phyloP scores from a whole-genome alignment of 768 basidiomycete genomes.

The Pleurotus giganteus region DNA sequence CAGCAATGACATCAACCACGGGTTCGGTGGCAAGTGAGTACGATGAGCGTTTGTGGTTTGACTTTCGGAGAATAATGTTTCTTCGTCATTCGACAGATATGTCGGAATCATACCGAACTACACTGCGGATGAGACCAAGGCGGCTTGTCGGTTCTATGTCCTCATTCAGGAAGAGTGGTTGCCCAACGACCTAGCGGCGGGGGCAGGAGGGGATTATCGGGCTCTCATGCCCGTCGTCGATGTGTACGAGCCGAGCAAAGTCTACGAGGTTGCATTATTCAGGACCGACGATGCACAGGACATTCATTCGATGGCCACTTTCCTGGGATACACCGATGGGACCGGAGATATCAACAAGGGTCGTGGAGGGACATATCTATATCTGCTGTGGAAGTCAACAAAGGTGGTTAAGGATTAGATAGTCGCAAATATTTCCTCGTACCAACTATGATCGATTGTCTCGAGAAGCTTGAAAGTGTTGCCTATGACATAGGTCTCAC shows the following conservation, averaged over 20 bases:
- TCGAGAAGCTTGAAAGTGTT: too few relatives aligned
- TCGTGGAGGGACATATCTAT: not conserved
- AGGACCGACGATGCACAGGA: not conserved
- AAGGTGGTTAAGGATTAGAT: too few relatives aligned
- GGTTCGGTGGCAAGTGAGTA: slow-evolving; percentile 2
- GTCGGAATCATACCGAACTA: not conserved
- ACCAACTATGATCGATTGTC: too few relatives aligned
- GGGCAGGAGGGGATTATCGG: not conserved
- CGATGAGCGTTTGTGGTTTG: not conserved
- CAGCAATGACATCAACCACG: not conserved
- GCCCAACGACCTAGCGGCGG: not conserved
- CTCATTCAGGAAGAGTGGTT: not conserved
- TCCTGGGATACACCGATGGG: not conserved
- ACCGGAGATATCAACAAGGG: not conserved
- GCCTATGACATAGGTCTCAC: too few relatives aligned
- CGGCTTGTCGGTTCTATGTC: not conserved
- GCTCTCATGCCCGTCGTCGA: not conserved
- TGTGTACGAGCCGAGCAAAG: not conserved
- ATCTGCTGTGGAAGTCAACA: not conserved
- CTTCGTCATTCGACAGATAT: not conserved
- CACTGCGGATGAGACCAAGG: not conserved
- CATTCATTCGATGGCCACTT: not conserved
- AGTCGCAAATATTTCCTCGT: too few relatives aligned
- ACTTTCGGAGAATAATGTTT: not conserved
- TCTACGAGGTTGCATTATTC: not conserved